Percentiles rank a stretch among this genome's conserved stretches.
These are phyloP conservation scores for Calonectria fujianensis DNA, from an alignment of 2,329 filamentous ascomycete species.

Conservation along the genomic window DNA sequence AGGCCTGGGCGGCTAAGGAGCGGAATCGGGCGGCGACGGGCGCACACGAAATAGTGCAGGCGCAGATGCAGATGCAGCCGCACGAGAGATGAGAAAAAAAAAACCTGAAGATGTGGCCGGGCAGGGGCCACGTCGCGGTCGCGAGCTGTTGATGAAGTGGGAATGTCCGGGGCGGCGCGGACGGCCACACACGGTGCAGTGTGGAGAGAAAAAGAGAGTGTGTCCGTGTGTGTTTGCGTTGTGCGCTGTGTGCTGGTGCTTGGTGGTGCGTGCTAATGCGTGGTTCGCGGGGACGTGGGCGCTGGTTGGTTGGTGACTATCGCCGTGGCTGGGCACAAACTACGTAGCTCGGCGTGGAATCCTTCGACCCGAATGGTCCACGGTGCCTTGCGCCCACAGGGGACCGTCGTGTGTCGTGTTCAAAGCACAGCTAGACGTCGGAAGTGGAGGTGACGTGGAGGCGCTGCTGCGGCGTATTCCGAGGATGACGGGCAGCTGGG, in stretches of 20 bases:
- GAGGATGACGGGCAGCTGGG: slow-evolving; percentile 26
- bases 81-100: background rate
- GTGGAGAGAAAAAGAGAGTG: slow-evolving; percentile 18
- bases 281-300: slow-evolving; percentile 26
- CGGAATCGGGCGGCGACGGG: slow-evolving; percentile 17
- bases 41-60: slow-evolving; percentile 19
- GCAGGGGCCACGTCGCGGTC: slow-evolving; percentile 54
- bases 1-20: slow-evolving; percentile 9
- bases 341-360: slow-evolving; percentile 18
- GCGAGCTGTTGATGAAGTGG: slow-evolving; percentile 36
- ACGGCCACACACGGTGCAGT: slow-evolving; percentile 25
- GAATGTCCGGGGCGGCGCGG: slow-evolving; percentile 21
- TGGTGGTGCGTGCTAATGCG: slow-evolving; percentile 22
- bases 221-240: slow-evolving; percentile 36
- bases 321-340: slow-evolving; percentile 15
- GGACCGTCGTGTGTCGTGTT: slow-evolving; percentile 7
- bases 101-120: slow-evolving; percentile 36
- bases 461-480: slow-evolving; percentile 28
- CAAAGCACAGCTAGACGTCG: slow-evolving; percentile 18
- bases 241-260: slow-evolving; percentile 10
- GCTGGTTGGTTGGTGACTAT: slow-evolving; percentile 19
- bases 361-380: slow-evolving; percentile 1
- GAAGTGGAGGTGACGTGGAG: slow-evolving; percentile 36
- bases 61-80: slow-evolving; percentile 19
- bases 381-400: slow-evolving; percentile 12